Conservation (phyloP, 345 rosid genomes). For the Garcia nutans region DNA sequence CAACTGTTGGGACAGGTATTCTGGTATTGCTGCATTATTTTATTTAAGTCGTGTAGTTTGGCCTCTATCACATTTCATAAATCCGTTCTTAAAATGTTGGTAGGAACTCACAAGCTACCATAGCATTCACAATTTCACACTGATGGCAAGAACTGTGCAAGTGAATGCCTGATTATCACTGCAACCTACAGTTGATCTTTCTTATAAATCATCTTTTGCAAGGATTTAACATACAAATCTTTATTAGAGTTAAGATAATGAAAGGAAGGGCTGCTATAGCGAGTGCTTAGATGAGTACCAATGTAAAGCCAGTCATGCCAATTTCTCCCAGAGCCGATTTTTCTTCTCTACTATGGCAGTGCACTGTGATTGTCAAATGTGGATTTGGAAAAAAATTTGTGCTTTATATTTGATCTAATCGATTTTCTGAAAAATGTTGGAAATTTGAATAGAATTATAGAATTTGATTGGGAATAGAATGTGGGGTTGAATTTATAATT, state of each 20-base stretch:
- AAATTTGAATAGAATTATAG: not conserved
- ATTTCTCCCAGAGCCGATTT: not conserved
- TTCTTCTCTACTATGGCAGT: not conserved
- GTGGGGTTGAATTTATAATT: no score
- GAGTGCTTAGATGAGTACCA: not conserved
- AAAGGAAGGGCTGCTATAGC: no score
- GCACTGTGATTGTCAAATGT: not conserved
- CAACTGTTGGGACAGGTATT: constrained; percentile 48
- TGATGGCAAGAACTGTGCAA: not conserved
- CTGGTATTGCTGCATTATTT: constrained; percentile 2
- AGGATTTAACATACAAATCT: not conserved
- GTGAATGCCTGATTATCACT: not conserved
- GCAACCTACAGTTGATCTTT: not conserved
- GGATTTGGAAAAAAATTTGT: not conserved
- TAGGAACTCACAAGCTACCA: not conserved
- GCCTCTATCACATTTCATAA: not conserved
- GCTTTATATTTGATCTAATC: not conserved
- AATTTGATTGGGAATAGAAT: not conserved
- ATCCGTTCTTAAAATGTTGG: not conserved
- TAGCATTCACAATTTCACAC: not conserved
- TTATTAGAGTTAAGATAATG: not conserved
- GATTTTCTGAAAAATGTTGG: not conserved
- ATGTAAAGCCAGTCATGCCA: not conserved
- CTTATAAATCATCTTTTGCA: not conserved
- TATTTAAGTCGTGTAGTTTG: not conserved